Evolutionary conservation across 2,329 filamentous ascomycete species (phyloP).

Genomic region (Boeremia lycopersici): DNA sequence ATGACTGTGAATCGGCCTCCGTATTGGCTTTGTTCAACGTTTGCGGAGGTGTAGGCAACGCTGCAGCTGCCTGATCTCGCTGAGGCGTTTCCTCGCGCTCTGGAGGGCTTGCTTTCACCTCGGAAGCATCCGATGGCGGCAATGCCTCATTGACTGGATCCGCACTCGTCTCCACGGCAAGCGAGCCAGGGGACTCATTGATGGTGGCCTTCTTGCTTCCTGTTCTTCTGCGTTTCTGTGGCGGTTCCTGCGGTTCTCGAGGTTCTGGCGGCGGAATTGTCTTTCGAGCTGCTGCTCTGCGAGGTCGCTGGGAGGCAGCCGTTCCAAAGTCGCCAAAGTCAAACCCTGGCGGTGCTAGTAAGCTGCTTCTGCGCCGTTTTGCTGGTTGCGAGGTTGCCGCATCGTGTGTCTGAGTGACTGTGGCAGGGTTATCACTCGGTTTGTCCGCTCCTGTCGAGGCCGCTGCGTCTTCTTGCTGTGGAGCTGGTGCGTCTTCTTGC

Average conservation of each 20-base stretch:
- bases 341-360: not conserved
- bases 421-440: too few species aligned
- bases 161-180: not conserved
- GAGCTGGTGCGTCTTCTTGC: not conserved
- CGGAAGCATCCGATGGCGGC: not conserved
- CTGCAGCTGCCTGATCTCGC: not conserved
- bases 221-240: not conserved
- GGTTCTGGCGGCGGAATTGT: not conserved
- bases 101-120: constrained; percentile 1
- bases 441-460: too few species aligned
- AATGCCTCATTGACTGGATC: not conserved
- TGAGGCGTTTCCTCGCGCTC: constrained; percentile 2
- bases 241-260: not conserved
- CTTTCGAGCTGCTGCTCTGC: not conserved
- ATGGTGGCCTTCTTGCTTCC: too few species aligned
- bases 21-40: not conserved
- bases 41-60: constrained; percentile 2
- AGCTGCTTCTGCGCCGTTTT: not conserved
- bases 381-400: not conserved
- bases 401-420: not conserved
- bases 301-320: constrained; percentile 9
- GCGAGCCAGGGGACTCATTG: not conserved
- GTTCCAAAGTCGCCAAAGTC: constrained; percentile 2
- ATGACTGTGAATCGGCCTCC: not conserved
- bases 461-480: not conserved